A percentile compares a stretch with the other conserved stretches of the same genome.
Evolutionary conservation across 495 filamentous ascomycete genomes (phyloP).

Genomic region (Xylona heveae): DNA sequence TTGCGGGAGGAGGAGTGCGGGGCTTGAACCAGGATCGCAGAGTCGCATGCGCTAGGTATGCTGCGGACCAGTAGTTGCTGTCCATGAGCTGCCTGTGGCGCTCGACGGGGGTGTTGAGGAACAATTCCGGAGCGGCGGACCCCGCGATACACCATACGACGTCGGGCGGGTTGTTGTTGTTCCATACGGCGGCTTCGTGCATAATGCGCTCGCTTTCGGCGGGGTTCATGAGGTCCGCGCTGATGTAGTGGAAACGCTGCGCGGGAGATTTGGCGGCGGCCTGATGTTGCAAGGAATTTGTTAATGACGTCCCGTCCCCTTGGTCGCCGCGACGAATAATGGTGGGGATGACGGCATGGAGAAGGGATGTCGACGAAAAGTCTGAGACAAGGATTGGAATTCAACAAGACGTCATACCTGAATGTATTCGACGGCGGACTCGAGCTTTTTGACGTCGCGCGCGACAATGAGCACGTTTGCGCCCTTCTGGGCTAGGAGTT

Average conservation of each 20-base stretch:
- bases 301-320: too few species aligned
- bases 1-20: constrained; percentile 12
- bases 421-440: constrained; percentile 43
- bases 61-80: constrained; percentile 77
- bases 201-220: constrained; percentile 46
- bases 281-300: too few species aligned
- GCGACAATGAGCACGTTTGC: constrained; percentile 75
- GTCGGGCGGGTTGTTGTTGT: constrained; percentile 49
- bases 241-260: constrained; percentile 69
- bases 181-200: constrained; percentile 63
- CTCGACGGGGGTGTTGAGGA: constrained; percentile 46
- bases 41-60: constrained; percentile 61
- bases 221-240: constrained; percentile 55
- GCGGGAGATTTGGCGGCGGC: constrained; percentile 32
- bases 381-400: too few species aligned
- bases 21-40: constrained; percentile 38
- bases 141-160: constrained; percentile 88
- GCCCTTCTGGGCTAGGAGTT: constrained; percentile 57
- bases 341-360: too few species aligned
- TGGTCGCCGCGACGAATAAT: too few species aligned
- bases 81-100: constrained; percentile 63
- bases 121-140: constrained; percentile 51
- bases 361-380: too few species aligned
- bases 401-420: constrained; percentile 31
- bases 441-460: constrained; percentile 53